Conservation (phyloP, 805 yeast species). For the Zygosaccharomyces pseudorouxii region DNA sequence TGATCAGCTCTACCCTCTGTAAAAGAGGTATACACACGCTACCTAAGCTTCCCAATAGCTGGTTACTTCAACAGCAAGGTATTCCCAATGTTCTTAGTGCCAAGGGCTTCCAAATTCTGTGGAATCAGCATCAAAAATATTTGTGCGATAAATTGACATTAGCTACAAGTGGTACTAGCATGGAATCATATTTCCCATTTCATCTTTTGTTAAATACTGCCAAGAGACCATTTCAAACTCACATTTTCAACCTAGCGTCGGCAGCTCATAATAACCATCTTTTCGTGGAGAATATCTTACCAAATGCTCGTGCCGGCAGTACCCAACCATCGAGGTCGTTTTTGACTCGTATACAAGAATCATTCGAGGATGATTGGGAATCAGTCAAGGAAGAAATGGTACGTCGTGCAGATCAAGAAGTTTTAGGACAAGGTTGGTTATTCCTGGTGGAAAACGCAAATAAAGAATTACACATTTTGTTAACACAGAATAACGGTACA, state of each 20-base stretch:
- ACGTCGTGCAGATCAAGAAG: slow-evolving; percentile 43
- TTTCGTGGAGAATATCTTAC: slow-evolving; percentile 57
- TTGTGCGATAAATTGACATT: slow-evolving; percentile 56
- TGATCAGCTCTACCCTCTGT: slow-evolving; percentile 20
- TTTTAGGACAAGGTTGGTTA: slow-evolving; percentile 66
- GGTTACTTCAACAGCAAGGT: slow-evolving; percentile 21
- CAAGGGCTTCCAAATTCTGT: slow-evolving; percentile 64
- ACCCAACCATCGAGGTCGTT: slow-evolving; percentile 38
- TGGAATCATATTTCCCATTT: slow-evolving; percentile 71
- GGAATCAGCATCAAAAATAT: slow-evolving; percentile 75
- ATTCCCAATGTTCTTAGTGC: slow-evolving; percentile 30
- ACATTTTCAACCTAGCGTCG: slow-evolving; percentile 79
- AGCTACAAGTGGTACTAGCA: slow-evolving; percentile 70
- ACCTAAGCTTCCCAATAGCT: slow-evolving; percentile 26
- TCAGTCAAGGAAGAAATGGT: slow-evolving; percentile 48
- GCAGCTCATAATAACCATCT: slow-evolving; percentile 91
- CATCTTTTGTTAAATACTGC: slow-evolving; percentile 66
- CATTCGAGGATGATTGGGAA: slow-evolving; percentile 39
- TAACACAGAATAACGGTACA: slow-evolving; percentile 69
- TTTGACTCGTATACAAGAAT: slow-evolving; percentile 34
- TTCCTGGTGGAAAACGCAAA: slow-evolving; percentile 63
- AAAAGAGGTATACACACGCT: slow-evolving; percentile 33
- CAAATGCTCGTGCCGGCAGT: slow-evolving; percentile 10
- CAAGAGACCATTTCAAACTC: slow-evolving; percentile 58
- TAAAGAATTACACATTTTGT: slow-evolving; percentile 51